These are phyloP conservation scores for Discostella stelligeroides DNA, from an alignment of 108 stramenopile species.

Conservation along the genomic window DNA sequence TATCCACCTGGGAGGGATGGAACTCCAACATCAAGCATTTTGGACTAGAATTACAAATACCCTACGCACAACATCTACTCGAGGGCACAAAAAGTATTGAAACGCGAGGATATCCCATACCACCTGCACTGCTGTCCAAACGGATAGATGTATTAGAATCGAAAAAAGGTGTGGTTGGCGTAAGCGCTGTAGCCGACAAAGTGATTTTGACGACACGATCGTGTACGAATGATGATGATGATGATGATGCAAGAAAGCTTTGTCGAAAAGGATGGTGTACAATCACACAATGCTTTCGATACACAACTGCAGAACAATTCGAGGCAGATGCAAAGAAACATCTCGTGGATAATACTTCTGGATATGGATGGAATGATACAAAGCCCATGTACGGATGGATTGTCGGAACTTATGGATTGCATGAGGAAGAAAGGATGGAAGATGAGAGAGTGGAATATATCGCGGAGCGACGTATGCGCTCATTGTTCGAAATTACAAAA, in stretches of 20 bases:
- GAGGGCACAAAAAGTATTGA: constrained; percentile 71
- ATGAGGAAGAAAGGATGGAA: neutral
- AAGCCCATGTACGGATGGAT: constrained; percentile 69
- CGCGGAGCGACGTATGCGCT: constrained; percentile 26
- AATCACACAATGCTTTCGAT: constrained; percentile 49
- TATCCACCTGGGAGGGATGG: constrained; percentile 25
- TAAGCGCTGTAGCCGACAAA: constrained; percentile 50
- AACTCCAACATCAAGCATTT: constrained; percentile 17
- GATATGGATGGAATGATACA: constrained; percentile 74
- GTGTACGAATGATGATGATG: neutral
- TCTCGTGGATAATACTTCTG: constrained; percentile 56
- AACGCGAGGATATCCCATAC: constrained; percentile 68
- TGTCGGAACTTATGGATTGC: constrained; percentile 39
- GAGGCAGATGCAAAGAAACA: constrained; percentile 60
- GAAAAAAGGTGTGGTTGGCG: constrained; percentile 48
- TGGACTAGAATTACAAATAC: constrained; percentile 78
- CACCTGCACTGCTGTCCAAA: constrained; percentile 55
- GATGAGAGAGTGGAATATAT: neutral
- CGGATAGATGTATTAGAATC: constrained; percentile 66
- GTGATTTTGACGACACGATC: constrained; percentile 13
- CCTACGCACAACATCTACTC: constrained; percentile 61
- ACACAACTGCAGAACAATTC: constrained; percentile 48
- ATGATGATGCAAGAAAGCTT: constrained; percentile 8
- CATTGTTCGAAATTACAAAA: constrained; percentile 27
- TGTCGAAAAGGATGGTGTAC: constrained; percentile 65